Conservation (phyloP, 768 basidiomycete species). For the Boletales sp. region DNA sequence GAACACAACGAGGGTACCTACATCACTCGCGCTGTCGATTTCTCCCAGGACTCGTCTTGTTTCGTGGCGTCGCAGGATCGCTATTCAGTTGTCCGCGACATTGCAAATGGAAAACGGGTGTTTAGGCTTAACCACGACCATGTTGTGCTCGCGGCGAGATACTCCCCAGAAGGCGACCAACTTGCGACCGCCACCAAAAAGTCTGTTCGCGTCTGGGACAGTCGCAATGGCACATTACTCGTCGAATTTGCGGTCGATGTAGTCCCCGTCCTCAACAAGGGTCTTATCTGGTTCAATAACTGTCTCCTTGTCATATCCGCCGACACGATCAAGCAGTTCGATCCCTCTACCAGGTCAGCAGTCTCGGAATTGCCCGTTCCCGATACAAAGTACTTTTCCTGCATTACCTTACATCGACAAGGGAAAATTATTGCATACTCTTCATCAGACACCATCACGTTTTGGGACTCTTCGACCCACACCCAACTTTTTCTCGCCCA, state of each 20-base stretch:
- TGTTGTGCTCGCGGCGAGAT: too few species aligned
- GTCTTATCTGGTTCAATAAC: constrained; percentile 4
- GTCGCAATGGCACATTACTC: background rate
- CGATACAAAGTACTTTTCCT: background rate
- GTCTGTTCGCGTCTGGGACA: background rate
- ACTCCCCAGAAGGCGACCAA: too few species aligned
- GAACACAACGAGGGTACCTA: background rate
- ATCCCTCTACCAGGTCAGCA: background rate
- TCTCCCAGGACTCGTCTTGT: background rate
- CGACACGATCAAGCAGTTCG: background rate
- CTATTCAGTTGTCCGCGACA: background rate
- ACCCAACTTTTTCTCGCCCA: background rate
- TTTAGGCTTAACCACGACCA: too few species aligned
- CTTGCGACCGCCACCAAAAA: background rate
- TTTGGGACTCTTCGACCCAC: constrained; percentile 4
- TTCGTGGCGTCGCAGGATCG: background rate
- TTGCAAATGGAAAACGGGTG: too few species aligned
- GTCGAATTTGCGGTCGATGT: background rate
- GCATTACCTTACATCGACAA: background rate
- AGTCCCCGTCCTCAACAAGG: background rate
- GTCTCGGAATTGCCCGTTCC: background rate
- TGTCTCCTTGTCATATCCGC: background rate
- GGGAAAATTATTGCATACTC: background rate
- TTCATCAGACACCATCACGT: background rate
- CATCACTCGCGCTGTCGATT: background rate